Evolutionary conservation across 352 stramenopile genomes (phyloP), one percentile per base, ranked within the genome.

Genomic region (Pythium insidiosum): DNA sequence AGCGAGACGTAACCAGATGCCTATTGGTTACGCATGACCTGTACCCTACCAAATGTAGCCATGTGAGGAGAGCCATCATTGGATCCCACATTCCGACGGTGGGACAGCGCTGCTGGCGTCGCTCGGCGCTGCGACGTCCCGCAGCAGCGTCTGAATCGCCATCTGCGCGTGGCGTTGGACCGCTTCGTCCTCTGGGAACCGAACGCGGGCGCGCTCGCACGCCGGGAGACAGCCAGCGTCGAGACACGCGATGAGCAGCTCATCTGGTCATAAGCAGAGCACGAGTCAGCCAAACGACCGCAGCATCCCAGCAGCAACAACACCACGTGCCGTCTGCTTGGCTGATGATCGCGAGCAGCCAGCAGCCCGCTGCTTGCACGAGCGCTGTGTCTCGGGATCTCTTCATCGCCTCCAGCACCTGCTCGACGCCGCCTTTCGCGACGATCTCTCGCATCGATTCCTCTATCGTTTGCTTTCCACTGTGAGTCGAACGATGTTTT

Each of bases 391-490:
- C 49, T 13, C 36, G 55, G 53, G 82, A 83, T 12, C 67, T 47
- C 24, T 60, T 68, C 69, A 85, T 83, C n/a, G 63, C 63, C 19
- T 55, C 58, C 5, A 77, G 47, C 3, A 75, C 65, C 3, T 68
- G 53, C 23, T 70, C 56, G 4, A 83, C 50, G 12, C 67, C 73
- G 36, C 67, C 73, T 45, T 72, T 77, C 4, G 57, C 58, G 2
- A 81, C 69, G 41, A 85, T 79, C 34, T 80, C 73, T 12, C 57
- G 11, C 56, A 80, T 63, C 43, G 68, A 79, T 10, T 68, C 50
- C 15, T 83, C 73, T 74, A 18, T 18, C n/a, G n/a, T n/a, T n/a
- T n/a, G n/a, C n/a, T n/a, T n/a, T n/a, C n/a, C n/a, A n/a, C n/a
- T n/a, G n/a, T n/a, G n/a, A n/a, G n/a, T n/a, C n/a, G n/a, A n/a